Conservation (phyloP, 768 basidiomycete genomes). For the Boletus insuetus region DNA sequence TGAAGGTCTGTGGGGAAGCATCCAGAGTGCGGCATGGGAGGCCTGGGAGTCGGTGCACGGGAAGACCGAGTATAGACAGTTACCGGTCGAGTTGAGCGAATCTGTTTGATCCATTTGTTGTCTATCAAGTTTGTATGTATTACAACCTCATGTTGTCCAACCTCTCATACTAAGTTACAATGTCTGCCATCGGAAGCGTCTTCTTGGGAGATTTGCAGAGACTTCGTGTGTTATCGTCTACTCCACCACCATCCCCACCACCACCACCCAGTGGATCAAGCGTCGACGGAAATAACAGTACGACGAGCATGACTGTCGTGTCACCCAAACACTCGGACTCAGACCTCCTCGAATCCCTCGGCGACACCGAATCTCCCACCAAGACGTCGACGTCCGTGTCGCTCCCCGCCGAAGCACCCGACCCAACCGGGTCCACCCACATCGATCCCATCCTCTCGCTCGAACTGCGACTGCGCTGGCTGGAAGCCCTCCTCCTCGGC, state of each 20-base stretch:
- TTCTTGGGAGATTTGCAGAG: conserved; percentile 79
- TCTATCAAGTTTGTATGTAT: neutral
- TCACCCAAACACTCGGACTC: conserved; percentile 12
- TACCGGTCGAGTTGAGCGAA: conserved; percentile 66
- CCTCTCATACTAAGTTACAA: too few species aligned
- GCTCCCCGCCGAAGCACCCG: conserved; percentile 2
- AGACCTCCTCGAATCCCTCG: conserved; percentile 21
- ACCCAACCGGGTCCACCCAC: conserved; percentile 4
- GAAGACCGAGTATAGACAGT: conserved; percentile 60
- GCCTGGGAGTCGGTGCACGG: conserved; percentile 48
- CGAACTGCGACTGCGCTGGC: conserved; percentile 73
- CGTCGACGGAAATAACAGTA: neutral
- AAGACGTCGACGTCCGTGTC: conserved; percentile 6
- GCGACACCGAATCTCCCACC: conserved; percentile 18
- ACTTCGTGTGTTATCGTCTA: conserved; percentile 57
- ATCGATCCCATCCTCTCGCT: conserved; percentile 70
- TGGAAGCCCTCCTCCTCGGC: conserved; percentile 75
- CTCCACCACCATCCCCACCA: conserved; percentile 47
- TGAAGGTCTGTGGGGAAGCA: conserved; percentile 33
- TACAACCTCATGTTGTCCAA: neutral
- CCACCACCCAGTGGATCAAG: conserved; percentile 24
- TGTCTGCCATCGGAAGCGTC: conserved; percentile 69
- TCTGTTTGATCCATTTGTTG: conserved; percentile 17
- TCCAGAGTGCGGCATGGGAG: conserved; percentile 42
- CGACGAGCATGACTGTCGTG: conserved; percentile 16